A percentile compares a stretch with the other conserved stretches of the same genome.
phyloP scores from a whole-genome alignment of 495 filamentous ascomycete species.

The Penicillium angulare region DNA sequence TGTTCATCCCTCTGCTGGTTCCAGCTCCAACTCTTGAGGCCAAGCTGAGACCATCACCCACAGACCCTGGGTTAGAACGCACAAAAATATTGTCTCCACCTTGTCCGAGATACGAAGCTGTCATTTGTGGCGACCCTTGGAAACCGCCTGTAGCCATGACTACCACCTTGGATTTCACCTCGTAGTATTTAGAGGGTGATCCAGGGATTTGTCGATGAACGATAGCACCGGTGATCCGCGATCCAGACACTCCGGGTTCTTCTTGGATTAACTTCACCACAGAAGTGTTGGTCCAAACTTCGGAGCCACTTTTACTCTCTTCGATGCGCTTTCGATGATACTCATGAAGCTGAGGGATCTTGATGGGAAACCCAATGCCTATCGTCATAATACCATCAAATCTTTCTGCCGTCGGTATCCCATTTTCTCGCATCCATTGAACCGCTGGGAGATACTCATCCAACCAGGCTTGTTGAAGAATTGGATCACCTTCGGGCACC shows the following conservation, averaged over 20 bases:
- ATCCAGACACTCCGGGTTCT: constrained; percentile 14
- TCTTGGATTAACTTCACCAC: constrained; percentile 24
- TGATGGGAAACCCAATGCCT: constrained; percentile 26
- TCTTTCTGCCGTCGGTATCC: constrained; percentile 20
- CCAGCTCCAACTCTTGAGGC: constrained; percentile 18
- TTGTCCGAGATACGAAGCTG: constrained; percentile 17
- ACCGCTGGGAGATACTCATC: constrained; percentile 25
- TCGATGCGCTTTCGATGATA: constrained; percentile 15
- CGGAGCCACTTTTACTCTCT: constrained; percentile 10
- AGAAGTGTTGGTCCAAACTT: constrained; percentile 16
- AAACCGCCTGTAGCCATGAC: constrained; percentile 28
- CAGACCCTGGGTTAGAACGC: constrained; percentile 25
- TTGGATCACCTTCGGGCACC: constrained; percentile 23
- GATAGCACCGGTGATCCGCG: constrained; percentile 18
- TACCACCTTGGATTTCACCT: constrained; percentile 19
- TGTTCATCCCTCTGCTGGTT: constrained; percentile 24
- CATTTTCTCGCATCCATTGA: constrained; percentile 29
- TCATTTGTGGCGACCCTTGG: constrained; percentile 19
- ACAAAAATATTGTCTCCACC: constrained; percentile 29
- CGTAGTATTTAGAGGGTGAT: constrained; percentile 2
- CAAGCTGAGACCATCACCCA: constrained; percentile 23
- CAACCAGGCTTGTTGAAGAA: constrained; percentile 24
- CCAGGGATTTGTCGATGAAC: constrained; percentile 4
- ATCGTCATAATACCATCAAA: constrained; percentile 34
- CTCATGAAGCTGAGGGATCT: constrained; percentile 20